These are phyloP conservation scores for Pestalotiopsis sp. DNA, from an alignment of 2,329 filamentous ascomycete genomes.

Conservation along the genomic window DNA sequence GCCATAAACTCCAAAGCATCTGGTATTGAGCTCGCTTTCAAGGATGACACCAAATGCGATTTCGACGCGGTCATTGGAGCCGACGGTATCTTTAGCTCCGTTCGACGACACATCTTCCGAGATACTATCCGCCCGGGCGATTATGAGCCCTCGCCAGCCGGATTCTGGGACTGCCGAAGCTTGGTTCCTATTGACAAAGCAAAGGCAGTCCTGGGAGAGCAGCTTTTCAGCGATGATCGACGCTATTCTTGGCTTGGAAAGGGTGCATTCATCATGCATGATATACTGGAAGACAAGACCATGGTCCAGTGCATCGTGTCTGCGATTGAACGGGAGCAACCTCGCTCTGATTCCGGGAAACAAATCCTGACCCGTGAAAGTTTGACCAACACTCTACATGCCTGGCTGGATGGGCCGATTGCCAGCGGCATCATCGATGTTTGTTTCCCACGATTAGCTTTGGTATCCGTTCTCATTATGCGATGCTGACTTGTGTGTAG, in stretches of 20 bases:
- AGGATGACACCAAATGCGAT: not conserved
- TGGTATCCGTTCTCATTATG: not conserved
- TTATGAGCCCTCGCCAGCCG: not conserved
- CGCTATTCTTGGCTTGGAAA: not conserved
- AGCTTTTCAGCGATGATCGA: not conserved
- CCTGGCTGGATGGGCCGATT: not conserved
- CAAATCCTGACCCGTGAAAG: not conserved
- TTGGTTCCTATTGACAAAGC: not conserved
- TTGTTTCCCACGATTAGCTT: not conserved
- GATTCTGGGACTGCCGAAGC: not conserved
- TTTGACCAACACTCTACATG: not conserved
- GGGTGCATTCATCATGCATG: not conserved
- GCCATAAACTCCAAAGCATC: not conserved
- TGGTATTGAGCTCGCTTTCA: not conserved
- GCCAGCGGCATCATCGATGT: not conserved
- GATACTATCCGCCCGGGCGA: not conserved
- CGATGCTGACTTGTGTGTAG: not conserved
- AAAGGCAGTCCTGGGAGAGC: not conserved
- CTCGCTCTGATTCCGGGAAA: not conserved
- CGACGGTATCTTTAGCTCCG: not conserved
- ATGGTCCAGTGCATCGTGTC: not conserved
- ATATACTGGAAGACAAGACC: not conserved
- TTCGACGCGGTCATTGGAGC: not conserved
- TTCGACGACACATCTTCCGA: not conserved
- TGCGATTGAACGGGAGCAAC: not conserved